Evolutionary conservation across 331 rosid species (phyloP).

Genomic region (Phaseolus coccineus): DNA sequence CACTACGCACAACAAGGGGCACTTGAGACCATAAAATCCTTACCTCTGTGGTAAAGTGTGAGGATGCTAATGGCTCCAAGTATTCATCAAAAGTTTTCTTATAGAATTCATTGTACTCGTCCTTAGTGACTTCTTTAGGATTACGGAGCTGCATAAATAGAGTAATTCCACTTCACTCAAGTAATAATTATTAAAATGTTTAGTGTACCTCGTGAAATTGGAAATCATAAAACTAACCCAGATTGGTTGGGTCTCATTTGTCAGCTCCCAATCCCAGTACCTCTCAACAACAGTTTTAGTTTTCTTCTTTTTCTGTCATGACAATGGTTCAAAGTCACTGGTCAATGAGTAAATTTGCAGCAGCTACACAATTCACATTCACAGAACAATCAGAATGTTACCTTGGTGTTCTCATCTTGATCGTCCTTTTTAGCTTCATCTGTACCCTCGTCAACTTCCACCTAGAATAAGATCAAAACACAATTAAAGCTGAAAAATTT

Average conservation of each 20-base stretch:
- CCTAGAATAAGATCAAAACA: conserved; percentile 54
- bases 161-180: conserved; percentile 15
- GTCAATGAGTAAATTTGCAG: conserved; percentile 27
- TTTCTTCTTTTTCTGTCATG: conserved; percentile 84
- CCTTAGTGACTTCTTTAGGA: conserved; percentile 85
- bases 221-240: conserved; percentile 69
- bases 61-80: conserved; percentile 91
- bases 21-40: not conserved
- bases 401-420: conserved; percentile 81
- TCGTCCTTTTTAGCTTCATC: conserved; percentile 69
- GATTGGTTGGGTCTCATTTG: conserved; percentile 91
- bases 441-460: conserved; percentile 93
- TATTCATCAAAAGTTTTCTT: conserved; percentile 85
- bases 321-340: not conserved
- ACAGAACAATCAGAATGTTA: conserved; percentile 38
- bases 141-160: conserved; percentile 84
- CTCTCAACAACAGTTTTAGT: conserved; percentile 90
- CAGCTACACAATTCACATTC: conserved; percentile 9
- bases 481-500: conserved; percentile 11
- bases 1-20: conserved; percentile 1
- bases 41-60: conserved; percentile 98
- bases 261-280: conserved; percentile 98
- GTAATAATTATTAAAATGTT: not conserved
- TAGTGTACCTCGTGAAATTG: conserved; percentile 6
- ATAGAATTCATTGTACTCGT: conserved; percentile 97